Evolutionary conservation across 176 grass and related monocot genomes (phyloP), one percentile per base, ranked within the genome.

Genomic region (Chloris gayana): DNA sequence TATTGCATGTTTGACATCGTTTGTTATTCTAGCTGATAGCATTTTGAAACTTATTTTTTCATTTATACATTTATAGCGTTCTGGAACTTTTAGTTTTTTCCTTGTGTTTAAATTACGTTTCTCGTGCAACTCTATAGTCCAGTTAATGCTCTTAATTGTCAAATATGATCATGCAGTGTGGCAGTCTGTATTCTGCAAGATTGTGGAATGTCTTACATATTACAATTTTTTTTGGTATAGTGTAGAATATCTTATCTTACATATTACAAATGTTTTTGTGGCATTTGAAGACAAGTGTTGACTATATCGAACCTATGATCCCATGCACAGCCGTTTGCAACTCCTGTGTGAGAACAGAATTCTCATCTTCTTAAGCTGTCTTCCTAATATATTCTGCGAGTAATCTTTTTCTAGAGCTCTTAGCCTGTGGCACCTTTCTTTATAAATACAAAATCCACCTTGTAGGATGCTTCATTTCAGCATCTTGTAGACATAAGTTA

Each of bases 141-240:
- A 56, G 5, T 26, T 63, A 25, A 39, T 46, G 10, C 42, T 71
- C 61, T 49, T n/a, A 49, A 59, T 68, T 74, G 32, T 46, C 29
- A 60, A 60, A 24, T 75, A 38, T 39, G 62, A 41, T 64, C 12
- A 22, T 64, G 9, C 15, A 60, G 12, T 61, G 42, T 34, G 22
- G 21, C 19, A 59, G 33, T 76, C 31, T 75, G 62, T n/a, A n/a
- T n/a, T n/a, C n/a, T n/a, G n/a, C n/a, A n/a, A n/a, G n/a, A 51
- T 18, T 27, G 14, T 86, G 69, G 49, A 35, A 70, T 70, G 51
- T 25, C 14, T 73, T 72, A 44, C 72, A 60, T 56, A 72, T 79
- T 53, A 21, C 25, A 47, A 72, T 8, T 72, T 19, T 42, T 4
- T 39, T 39, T n/a, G n/a, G n/a, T n/a, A n/a, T n/a, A 37, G 35